Conservation (phyloP, 768 basidiomycete species). For the Boletales sp. region DNA sequence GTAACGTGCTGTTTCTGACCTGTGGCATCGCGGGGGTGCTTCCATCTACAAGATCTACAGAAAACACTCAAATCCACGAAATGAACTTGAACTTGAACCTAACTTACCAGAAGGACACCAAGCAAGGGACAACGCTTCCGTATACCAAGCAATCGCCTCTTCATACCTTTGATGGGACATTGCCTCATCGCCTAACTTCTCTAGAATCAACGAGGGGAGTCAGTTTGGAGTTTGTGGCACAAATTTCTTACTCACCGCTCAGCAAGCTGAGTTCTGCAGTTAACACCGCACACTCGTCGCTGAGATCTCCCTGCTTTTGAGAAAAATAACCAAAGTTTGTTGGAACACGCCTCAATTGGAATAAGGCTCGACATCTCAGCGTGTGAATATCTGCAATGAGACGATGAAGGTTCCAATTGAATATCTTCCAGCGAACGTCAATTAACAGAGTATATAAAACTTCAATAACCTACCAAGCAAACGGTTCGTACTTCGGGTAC, state of each 20-base stretch:
- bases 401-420: conserved; percentile 6
- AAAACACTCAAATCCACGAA: not conserved
- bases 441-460: not conserved
- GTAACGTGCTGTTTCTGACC: not conserved
- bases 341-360: not conserved
- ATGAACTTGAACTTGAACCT: not conserved
- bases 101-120: conserved; percentile 3
- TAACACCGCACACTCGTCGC: conserved; percentile 5
- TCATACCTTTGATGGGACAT: not conserved
- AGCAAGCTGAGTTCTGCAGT: conserved; percentile 6
- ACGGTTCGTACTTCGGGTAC: not conserved
- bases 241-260: conserved; percentile 10
- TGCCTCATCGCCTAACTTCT: conserved; percentile 11
- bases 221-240: not conserved
- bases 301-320: not conserved
- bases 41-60: not conserved
- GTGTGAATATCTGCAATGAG: conserved; percentile 8
- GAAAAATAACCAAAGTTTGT: not conserved
- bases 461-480: conserved; percentile 3
- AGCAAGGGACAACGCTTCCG: conserved; percentile 6
- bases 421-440: conserved; percentile 8
- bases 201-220: not conserved
- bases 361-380: conserved; percentile 6
- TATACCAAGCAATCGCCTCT: conserved; percentile 11
- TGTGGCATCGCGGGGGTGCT: not conserved